Evolutionary conservation across 148 eudicot genomes (phyloP), one percentile per base, ranked within the genome.

Genomic region (Beta vulgaris): DNA sequence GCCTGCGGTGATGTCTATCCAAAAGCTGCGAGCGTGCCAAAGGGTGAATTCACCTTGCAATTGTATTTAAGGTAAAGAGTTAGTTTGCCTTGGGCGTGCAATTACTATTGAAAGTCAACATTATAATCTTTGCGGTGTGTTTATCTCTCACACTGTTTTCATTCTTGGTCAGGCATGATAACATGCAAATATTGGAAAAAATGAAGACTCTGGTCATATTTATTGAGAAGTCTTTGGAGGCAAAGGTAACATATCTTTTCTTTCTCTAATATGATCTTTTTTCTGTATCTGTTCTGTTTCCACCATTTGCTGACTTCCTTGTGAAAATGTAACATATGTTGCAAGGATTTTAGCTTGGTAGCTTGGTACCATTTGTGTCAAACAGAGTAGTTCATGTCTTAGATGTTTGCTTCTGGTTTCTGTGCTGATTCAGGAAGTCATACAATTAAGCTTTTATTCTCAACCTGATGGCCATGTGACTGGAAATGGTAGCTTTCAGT

Each of bases 1-100:
- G 83, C 87, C 57, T 84, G 63, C 88, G 99, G 99, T 42, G 99
- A 96, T 86, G 94, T 92, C 75, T 96, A 96, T 88, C 99, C 99
- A 55, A 80, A 82, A 37, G 85, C 85, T 77, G 73, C 87, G 59
- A 91, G 84, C 72, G 91, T 96, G 73, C 98, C 99, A 3, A 92
- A 96, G 88, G 99, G 99, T 77, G 97, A 96, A 75, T 89, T 79
- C 77, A 86, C 78, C 71, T 85, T 96, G 79, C 94, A 80, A 76
- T 82, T 96, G 51, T 91, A 82, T 82, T 74, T 96, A 83, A 96
- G 99, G 99, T 88, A 71, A 69, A 55, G 42, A 70, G 31, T n/a
- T 6, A 16, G 7, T 43, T 53, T 2, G 39, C 62, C 12, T 9
- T 26, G 23, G n/a, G 31, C 36, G 16, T 37, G 36, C 26, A 58